Percentiles rank a stretch among this genome's conserved stretches.
These are phyloP conservation scores for Colletotrichum lentis DNA, from an alignment of 2,329 filamentous ascomycete species.

Conservation along the genomic window DNA sequence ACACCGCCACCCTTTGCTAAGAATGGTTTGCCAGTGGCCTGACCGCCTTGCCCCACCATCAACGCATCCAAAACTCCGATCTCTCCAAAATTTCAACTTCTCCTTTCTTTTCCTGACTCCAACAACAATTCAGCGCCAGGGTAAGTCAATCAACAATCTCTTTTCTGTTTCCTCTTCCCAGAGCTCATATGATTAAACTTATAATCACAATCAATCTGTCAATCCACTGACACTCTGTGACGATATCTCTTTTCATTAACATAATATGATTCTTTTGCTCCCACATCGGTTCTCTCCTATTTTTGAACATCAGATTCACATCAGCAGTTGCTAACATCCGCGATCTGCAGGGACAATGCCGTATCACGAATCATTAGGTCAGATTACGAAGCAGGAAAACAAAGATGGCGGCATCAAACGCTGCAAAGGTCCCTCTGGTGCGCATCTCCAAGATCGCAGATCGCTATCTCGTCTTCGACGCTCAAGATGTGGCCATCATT, in stretches of 20 bases:
- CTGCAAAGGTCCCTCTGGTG: constrained; percentile 55
- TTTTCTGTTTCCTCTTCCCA: neutral
- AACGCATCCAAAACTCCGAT: constrained; percentile 13
- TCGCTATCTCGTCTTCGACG: constrained; percentile 89
- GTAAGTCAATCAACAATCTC: constrained; percentile 35
- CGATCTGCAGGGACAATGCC: neutral
- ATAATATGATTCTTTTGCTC: constrained; percentile 40
- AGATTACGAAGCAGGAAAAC: neutral
- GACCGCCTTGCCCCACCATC: constrained; percentile 17
- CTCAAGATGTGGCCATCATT: constrained; percentile 78
- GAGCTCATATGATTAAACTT: constrained; percentile 57
- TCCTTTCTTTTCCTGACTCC: constrained; percentile 38
- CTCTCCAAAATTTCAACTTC: neutral
- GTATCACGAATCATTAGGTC: constrained; percentile 37
- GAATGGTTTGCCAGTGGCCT: neutral
- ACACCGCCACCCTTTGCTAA: neutral
- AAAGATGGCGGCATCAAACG: constrained; percentile 42
- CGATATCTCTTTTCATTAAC: constrained; percentile 53
- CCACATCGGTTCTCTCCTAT: neutral
- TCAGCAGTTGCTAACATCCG: constrained; percentile 11
- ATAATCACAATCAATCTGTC: constrained; percentile 61
- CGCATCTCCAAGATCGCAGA: constrained; percentile 82
- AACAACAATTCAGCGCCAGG: constrained; percentile 25
- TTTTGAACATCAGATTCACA: neutral
- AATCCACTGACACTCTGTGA: constrained; percentile 64